Percentiles rank a stretch among this genome's conserved stretches.
These are phyloP conservation scores for Basipetospora chlamydospora DNA, from an alignment of 2,329 filamentous ascomycete genomes.

Conservation along the genomic window DNA sequence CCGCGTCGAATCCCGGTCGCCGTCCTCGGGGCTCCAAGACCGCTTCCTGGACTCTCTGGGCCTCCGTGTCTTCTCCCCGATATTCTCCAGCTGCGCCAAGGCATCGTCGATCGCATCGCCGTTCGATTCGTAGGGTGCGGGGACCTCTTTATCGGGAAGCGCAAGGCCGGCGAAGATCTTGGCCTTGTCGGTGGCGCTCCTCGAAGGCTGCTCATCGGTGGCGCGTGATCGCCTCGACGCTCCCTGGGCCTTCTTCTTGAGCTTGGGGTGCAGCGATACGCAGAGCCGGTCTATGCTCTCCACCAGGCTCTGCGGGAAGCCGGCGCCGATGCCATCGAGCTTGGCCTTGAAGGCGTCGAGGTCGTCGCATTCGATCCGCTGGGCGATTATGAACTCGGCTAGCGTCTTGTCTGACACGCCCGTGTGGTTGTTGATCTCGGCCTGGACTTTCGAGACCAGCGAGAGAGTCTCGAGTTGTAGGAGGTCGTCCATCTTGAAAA, in stretches of 20 bases:
- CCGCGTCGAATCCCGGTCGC: slow-evolving; percentile 38
- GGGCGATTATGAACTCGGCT: slow-evolving; percentile 88
- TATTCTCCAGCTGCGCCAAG: slow-evolving; percentile 73
- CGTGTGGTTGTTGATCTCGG: slow-evolving; percentile 86
- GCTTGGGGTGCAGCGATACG: slow-evolving; percentile 77
- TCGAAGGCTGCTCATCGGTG: slow-evolving; percentile 8
- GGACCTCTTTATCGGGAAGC: slow-evolving; percentile 61
- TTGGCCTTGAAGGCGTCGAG: slow-evolving; percentile 61
- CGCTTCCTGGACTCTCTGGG: slow-evolving; percentile 39
- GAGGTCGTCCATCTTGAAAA: slow-evolving; percentile 78
- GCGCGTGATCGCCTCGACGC: slow-evolving; percentile 4
- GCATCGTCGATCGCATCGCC: slow-evolving; percentile 78
- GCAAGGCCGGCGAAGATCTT: slow-evolving; percentile 83
- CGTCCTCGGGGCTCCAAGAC: slow-evolving; percentile 36
- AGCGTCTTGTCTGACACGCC: slow-evolving; percentile 88
- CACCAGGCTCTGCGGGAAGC: slow-evolving; percentile 71
- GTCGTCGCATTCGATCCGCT: slow-evolving; percentile 61
- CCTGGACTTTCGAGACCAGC: slow-evolving; percentile 86
- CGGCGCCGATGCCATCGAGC: slow-evolving; percentile 63
- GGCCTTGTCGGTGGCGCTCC: slow-evolving; percentile 66
- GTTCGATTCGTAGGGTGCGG: slow-evolving; percentile 20
- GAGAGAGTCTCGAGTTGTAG: slow-evolving; percentile 84
- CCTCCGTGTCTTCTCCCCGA: slow-evolving; percentile 38
- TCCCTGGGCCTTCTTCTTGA: slow-evolving; percentile 47
- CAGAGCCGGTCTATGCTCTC: slow-evolving; percentile 87